Base-by-base conservation (phyloP, 2,329 filamentous ascomycete genomes). In the Mollisia scopiformis region DNA sequence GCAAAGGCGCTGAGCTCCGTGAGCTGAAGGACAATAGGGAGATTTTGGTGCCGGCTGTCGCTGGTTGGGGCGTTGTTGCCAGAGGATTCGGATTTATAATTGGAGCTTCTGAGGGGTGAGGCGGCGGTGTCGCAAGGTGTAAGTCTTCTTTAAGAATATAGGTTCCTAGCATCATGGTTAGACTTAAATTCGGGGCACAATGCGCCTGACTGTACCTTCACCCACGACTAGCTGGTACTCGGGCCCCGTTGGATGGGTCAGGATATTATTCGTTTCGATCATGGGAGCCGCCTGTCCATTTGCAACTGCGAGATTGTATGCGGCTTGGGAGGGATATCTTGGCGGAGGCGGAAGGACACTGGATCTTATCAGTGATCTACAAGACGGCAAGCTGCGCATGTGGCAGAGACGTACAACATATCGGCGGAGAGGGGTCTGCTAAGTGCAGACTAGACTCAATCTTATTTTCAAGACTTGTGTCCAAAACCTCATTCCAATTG, bases 181-280 rank as follows among this genome's bases (percentile, higher is more conserved):
- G 62, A 53, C 21, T 37, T 31, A 35, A 51, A 27, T 21, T 25
- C 41, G 8, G 19, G 21, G 21, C 7, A 37, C 25, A 39, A 59
- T 59, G 58, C 56, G 59, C 62, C 62, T 41, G n/a, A 46, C 47
- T 62, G 30, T 52, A 91, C 93, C 95, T 87, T 99, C 95, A 75
- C 94, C 95, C 51, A 94, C 93, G 46, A 97, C 87, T 68, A 99
- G 88, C 74, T 96, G 91, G 76, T 92, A 92, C 70, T 97, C 93
- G 25, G 91, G 85, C 5, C 91, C 91, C 35, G 87, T 87, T 25
- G 92, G 94, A 70, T 91, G 90, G 59, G 86, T 87, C 63, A 99
- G 80, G 39, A 88, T 89, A 74, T 98, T 99, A 77, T 95, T 96
- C 57, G 94, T 97, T 82, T 99, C 95, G 72, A 97, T 89, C 75